Evolutionary conservation across 345 rosid species (phyloP).

Genomic region (Cardamine occulta): DNA sequence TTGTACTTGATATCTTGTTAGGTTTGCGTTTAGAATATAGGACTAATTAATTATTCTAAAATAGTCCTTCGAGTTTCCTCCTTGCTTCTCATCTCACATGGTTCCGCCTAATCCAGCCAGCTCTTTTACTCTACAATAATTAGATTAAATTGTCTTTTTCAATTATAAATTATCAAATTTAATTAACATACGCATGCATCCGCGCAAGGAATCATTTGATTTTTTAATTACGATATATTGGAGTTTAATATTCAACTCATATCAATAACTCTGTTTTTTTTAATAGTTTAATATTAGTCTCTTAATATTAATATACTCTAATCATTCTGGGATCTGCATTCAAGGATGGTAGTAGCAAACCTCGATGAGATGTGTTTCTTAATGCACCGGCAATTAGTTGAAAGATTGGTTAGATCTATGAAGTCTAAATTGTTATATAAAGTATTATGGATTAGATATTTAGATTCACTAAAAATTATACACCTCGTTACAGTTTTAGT

Average conservation of each 20-base stretch:
- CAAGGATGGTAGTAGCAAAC: conserved; percentile 27
- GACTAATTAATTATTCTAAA: background rate
- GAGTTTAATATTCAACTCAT: conserved; percentile 28
- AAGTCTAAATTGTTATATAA: conserved; percentile 7
- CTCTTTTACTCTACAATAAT: conserved; percentile 26
- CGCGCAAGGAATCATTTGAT: conserved; percentile 41
- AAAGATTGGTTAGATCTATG: conserved; percentile 37
- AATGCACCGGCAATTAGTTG: conserved; percentile 41
- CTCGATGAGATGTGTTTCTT: conserved; percentile 42
- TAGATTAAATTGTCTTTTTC: conserved; percentile 5
- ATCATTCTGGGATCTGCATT: conserved; percentile 43
- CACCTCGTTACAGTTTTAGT: background rate
- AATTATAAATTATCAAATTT: background rate
- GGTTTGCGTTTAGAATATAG: conserved; percentile 7
- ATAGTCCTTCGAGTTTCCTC: conserved; percentile 25
- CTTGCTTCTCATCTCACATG: conserved; percentile 43
- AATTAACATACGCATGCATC: conserved; percentile 46
- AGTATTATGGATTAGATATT: background rate
- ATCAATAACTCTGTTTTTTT: conserved; percentile 11
- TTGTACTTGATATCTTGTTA: conserved; percentile 39
- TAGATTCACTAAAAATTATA: background rate
- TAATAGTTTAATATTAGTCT: conserved; percentile 3
- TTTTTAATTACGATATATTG: conserved; percentile 24
- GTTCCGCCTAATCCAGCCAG: conserved; percentile 46
- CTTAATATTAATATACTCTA: background rate